phyloP scores from a whole-genome alignment of 1,139 yeast genomes.

The Yamadazyma membranifaciens region DNA sequence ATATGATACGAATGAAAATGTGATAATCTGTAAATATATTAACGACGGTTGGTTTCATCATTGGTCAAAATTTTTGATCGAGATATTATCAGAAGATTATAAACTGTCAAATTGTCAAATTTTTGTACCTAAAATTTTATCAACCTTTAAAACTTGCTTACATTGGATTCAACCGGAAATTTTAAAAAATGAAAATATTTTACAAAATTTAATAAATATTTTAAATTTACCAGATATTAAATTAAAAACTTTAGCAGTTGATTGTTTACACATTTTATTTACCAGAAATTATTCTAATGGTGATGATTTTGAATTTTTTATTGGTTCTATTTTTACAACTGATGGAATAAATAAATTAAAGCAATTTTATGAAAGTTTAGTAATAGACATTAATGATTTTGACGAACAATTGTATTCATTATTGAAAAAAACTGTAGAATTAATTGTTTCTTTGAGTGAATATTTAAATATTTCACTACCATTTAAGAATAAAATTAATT shows the following conservation, averaged over 20 bases:
- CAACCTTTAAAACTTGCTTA: slow-evolving; percentile 83
- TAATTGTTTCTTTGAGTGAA: slow-evolving; percentile 88
- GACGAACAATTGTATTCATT: slow-evolving; percentile 80
- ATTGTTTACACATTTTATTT: slow-evolving; percentile 84
- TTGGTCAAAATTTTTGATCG: slow-evolving; percentile 69
- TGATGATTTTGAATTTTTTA: slow-evolving; percentile 75
- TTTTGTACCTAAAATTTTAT: slow-evolving; percentile 67
- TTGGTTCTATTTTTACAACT: slow-evolving; percentile 73
- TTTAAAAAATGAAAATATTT: slow-evolving; percentile 63
- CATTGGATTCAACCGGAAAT: slow-evolving; percentile 88
- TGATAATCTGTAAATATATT: slow-evolving; percentile 60
- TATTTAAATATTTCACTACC: slow-evolving; percentile 50
- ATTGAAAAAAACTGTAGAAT: slow-evolving; percentile 86
- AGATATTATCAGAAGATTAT: slow-evolving; percentile 41
- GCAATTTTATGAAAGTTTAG: slow-evolving; percentile 61
- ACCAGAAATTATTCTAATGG: slow-evolving; percentile 72
- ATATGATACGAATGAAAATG: slow-evolving; percentile 70
- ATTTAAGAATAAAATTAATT: slow-evolving; percentile 36
- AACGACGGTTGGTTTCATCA: slow-evolving; percentile 81
- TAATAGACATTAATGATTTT: slow-evolving; percentile 69
- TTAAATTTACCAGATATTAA: slow-evolving; percentile 60
- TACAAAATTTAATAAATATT: slow-evolving; percentile 62
- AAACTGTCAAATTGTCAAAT: slow-evolving; percentile 37
- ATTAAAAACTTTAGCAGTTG: slow-evolving; percentile 81
- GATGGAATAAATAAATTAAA: slow-evolving; percentile 70